Percentiles rank a stretch among this genome's conserved stretches.
Conservation (phyloP, 176 grass and related monocot genomes). For the Echinochloa phyllopogon region DNA sequence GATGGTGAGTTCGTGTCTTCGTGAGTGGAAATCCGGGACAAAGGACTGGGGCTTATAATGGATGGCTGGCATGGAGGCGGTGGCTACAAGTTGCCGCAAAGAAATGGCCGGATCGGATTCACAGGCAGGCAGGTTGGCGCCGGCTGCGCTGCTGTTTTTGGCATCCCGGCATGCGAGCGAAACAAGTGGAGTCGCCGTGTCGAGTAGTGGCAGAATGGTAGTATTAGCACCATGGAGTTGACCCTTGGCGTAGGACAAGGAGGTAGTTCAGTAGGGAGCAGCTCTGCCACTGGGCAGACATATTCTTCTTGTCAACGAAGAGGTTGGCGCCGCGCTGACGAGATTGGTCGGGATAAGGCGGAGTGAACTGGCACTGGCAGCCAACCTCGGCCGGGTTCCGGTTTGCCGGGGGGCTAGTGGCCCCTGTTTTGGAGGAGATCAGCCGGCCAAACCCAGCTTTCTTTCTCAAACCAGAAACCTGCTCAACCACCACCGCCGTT, state of each 20-base stretch:
- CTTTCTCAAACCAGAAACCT: constrained; percentile 21
- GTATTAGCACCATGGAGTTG: constrained; percentile 2
- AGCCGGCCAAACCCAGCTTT: background rate
- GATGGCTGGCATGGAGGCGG: background rate
- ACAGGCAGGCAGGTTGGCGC: background rate
- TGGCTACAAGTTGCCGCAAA: constrained; percentile 29
- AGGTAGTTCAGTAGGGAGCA: background rate
- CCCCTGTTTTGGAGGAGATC: constrained; percentile 1
- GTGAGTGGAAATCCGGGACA: background rate
- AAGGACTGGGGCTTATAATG: constrained; percentile 26
- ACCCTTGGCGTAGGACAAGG: constrained; percentile 17
- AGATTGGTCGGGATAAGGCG: constrained; percentile 14
- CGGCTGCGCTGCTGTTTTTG: constrained; percentile 57
- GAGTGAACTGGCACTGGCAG: constrained; percentile 20
- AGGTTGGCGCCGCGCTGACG: background rate
- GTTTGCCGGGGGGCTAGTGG: constrained; percentile 9
- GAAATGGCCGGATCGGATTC: background rate
- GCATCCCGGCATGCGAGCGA: constrained; percentile 13
- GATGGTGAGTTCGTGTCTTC: background rate
- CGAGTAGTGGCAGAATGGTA: background rate
- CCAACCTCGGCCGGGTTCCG: constrained; percentile 4
- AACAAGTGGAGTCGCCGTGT: constrained; percentile 2
- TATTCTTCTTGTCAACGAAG: background rate
- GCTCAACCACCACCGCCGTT: background rate
- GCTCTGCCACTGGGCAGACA: background rate